Evolutionary conservation across 2,329 filamentous ascomycete genomes (phyloP), one percentile per base, ranked within the genome.

Genomic region (Blastomyces silverae): DNA sequence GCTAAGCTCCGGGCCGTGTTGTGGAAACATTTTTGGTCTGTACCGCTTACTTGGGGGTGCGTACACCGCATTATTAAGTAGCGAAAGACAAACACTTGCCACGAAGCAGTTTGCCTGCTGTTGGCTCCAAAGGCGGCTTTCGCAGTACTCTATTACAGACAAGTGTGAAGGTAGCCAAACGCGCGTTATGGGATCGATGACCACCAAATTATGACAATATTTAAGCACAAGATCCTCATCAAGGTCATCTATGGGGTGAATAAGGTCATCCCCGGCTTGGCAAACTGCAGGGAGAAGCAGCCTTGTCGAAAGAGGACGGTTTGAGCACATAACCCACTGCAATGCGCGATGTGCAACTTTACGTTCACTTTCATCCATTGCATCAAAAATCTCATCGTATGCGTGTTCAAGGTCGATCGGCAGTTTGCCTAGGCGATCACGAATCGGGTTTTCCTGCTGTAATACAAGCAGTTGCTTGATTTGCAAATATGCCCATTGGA

Each of bases 331-430:
- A n/a, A 53, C 31, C 55, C 46, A 60, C 42, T 60, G 25, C 39
- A 64, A 34, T 10, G 53, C 63, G 46, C 60, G 60, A 34, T 52
- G 20, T 20, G 60, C 60, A 37, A 62, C 20, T 22, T 25, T 28
- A 17, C 34, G 22, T 50, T 62, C 60, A 28, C 11, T 28, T 52
- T 48, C 44, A 34, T 52, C 46, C 44, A 53, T 37, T 2, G 3
- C 60, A 37, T 62, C 44, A 52, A 53, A 62, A 31, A 62, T 62
- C 60, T 50, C 39, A 25, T 48, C 44, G 50, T 62, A 62, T 22
- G 60, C 44, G 20, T 34, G 31, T 37, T 62, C 37, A 28, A 62
- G 46, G 37, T 62, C 46, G 13, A 22, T 37, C 5, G 60, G 60
- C 0, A 62, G 60, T 37, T 48, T 62, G 17, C 50, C 44, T 0